Evolutionary conservation across 106 monocot genomes (phyloP), one percentile per base, ranked within the genome.

Genomic region (Dioscorea zingiberensis): DNA sequence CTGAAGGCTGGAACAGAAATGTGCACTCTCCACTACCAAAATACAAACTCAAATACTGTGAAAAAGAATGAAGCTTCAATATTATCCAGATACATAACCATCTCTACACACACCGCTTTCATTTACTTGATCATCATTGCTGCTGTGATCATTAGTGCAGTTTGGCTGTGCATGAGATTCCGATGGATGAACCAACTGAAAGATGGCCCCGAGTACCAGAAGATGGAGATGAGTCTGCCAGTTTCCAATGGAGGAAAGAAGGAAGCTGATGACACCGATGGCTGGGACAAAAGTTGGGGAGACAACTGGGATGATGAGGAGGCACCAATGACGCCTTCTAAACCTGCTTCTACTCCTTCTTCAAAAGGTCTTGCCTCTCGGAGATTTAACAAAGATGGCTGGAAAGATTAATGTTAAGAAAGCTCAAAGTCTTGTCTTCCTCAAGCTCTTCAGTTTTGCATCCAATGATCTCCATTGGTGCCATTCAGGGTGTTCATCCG

Each of bases 301-400:
- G 86, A 81, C 68, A 70, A 47, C 64, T 90, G 94, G 94, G 83
- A 82, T 26, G 94, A 87, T 29, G 94, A 94, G 66, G 94, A 93
- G 71, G 79, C 87, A 1, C 90, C 87, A 7, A 51, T 67, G 63
- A 90, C 94, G 1, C 94, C 94, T 13, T 80, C 84, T 0, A 80
- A 67, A 21, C 54, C 77, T 27, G 62, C 72, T 26, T 69, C 73
- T 1, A 87, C 66, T 55, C 87, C 77, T 23, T 87, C 87, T 25
- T 82, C 75, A 21, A 94, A 90, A 75, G 90, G 94, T 18, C 78
- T 94, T 30, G 84, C 86, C 12, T 73, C 90, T 30, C 44, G 90
- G 54, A 90, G 71, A 77, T 74, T 62, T 26, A 80, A 59, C 71
- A 94, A 90, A 70, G 93, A 94, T 66, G 74, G 78, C 21, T 89